phyloP scores from a whole-genome alignment of 78 protist genomes.

The Emiliania huxleyi region DNA sequence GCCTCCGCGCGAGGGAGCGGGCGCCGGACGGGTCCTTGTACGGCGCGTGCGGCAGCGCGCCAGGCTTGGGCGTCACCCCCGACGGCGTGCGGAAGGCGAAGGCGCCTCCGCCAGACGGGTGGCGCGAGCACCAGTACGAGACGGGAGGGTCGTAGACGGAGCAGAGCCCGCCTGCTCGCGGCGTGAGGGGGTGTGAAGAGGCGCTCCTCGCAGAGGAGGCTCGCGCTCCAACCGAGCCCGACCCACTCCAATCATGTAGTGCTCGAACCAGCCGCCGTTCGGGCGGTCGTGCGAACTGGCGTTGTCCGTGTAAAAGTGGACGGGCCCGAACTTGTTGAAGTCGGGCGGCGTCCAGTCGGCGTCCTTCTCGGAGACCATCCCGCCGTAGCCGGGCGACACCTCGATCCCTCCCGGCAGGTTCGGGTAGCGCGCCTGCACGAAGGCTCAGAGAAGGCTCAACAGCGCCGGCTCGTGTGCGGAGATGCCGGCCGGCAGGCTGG shows the following conservation, averaged over 20 bases:
- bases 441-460: too few species aligned
- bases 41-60: neutral
- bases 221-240: too few species aligned
- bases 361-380: neutral
- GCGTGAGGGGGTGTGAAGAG: too few species aligned
- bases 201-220: too few species aligned
- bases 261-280: slow-evolving; percentile 22
- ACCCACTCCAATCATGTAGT: neutral
- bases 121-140: slow-evolving; percentile 51
- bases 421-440: too few species aligned
- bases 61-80: neutral
- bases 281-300: neutral
- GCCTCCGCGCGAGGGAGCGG: too few species aligned
- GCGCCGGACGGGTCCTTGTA: neutral
- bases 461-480: too few species aligned
- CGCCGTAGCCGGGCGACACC: slow-evolving; percentile 5
- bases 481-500: neutral
- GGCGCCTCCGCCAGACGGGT: slow-evolving; percentile 45
- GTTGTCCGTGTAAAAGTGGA: neutral
- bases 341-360: neutral
- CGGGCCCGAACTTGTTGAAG: neutral
- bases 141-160: slow-evolving; percentile 42
- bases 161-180: too few species aligned
- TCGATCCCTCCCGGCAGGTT: neutral
- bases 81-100: slow-evolving; percentile 22